Evolutionary conservation across 1,139 yeast species (phyloP).

Genomic region (Scheffersomyces insectosa): DNA sequence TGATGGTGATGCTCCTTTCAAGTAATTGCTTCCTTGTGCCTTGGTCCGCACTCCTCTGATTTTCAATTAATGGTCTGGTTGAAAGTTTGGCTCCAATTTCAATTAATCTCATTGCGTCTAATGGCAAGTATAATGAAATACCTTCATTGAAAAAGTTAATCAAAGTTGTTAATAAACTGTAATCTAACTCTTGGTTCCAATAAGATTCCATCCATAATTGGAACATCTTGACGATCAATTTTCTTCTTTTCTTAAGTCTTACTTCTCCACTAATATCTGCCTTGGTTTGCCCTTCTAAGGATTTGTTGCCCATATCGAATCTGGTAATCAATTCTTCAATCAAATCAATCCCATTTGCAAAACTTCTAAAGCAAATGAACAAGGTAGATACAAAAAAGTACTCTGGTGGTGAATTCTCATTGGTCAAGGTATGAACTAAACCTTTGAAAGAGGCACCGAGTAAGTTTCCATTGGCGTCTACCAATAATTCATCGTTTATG

Average conservation of each 20-base stretch:
- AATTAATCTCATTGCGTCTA: conserved; percentile 61
- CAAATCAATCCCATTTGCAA: conserved; percentile 68
- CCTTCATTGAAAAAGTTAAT: conserved; percentile 80
- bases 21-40: conserved; percentile 36
- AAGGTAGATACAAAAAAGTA: conserved; percentile 74
- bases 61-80: conserved; percentile 35
- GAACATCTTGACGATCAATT: conserved; percentile 65
- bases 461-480: conserved; percentile 52
- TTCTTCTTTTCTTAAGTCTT: conserved; percentile 62
- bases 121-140: conserved; percentile 54
- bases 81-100: conserved; percentile 62
- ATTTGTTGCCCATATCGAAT: conserved; percentile 53
- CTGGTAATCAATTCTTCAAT: conserved; percentile 68
- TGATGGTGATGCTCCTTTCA: conserved; percentile 44
- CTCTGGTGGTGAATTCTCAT: conserved; percentile 69
- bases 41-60: conserved; percentile 6
- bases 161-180: conserved; percentile 61
- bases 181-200: conserved; percentile 72
- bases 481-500: conserved; percentile 46
- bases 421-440: conserved; percentile 67
- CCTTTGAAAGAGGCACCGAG: conserved; percentile 83
- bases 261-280: conserved; percentile 48
- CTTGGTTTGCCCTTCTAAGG: conserved; percentile 26
- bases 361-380: conserved; percentile 76
- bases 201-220: conserved; percentile 86